A percentile compares a stretch with the other conserved stretches of the same genome.
phyloP scores from a whole-genome alignment of 148 eudicot species.

The Diospyros lotus region DNA sequence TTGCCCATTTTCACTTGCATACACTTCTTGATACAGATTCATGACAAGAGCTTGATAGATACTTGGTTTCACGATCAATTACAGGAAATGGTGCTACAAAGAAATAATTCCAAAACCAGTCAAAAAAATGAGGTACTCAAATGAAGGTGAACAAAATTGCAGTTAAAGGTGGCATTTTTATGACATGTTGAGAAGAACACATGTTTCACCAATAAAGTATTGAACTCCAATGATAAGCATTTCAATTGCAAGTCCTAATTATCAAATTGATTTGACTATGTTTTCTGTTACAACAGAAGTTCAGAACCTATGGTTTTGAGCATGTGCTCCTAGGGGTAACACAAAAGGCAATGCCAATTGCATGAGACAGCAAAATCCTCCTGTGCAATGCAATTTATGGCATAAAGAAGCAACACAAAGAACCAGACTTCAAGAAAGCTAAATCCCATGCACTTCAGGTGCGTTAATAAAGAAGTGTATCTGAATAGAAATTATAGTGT shows the following conservation, averaged over 20 bases:
- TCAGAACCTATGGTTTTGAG: too few species aligned
- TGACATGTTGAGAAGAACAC: not conserved
- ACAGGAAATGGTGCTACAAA: constrained; percentile 3
- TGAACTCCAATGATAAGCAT: too few species aligned
- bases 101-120: not conserved
- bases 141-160: not conserved
- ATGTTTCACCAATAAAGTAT: not conserved
- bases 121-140: not conserved
- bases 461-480: too few species aligned
- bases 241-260: too few species aligned
- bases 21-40: constrained; percentile 39
- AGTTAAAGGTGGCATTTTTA: not conserved
- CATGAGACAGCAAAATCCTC: not conserved
- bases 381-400: not conserved
- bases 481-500: too few species aligned
- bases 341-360: too few species aligned
- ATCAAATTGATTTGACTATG: too few species aligned
- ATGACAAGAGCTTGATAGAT: constrained; percentile 27
- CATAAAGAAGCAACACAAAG: not conserved
- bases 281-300: too few species aligned
- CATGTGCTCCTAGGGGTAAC: too few species aligned
- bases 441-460: not conserved
- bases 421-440: not conserved
- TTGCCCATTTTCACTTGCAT: constrained; percentile 31
- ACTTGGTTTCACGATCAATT: constrained; percentile 14